Evolutionary conservation across 176 grass and related monocot genomes (phyloP).

Genomic region (Bromus sterilis): DNA sequence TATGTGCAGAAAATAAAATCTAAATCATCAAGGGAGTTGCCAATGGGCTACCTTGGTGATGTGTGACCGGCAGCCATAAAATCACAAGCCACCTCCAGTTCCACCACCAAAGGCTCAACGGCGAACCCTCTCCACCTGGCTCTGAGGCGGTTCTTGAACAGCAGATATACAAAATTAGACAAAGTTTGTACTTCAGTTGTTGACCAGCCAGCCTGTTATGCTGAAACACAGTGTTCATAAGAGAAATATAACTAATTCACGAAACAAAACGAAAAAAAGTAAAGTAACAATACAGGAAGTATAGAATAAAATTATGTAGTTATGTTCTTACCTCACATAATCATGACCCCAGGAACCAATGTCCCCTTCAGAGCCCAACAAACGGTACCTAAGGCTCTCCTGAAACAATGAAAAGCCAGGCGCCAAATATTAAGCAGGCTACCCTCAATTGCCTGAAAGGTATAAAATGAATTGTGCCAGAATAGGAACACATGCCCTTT

Average conservation of each 20-base stretch:
- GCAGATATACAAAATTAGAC: no score
- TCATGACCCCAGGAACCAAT: constrained; percentile 99
- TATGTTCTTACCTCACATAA: constrained; percentile 69
- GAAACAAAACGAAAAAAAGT: background rate
- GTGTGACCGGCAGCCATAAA: no score
- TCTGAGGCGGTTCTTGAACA: no score
- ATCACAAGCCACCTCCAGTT: no score
- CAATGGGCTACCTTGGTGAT: no score
- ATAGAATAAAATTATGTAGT: background rate
- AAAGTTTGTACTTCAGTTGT: no score
- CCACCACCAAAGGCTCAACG: no score
- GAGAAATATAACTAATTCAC: background rate
- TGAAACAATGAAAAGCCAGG: constrained; percentile 22
- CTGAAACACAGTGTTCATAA: background rate
- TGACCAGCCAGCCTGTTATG: no score
- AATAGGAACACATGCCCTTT: constrained; percentile 51
- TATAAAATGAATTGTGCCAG: background rate
- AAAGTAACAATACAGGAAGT: background rate
- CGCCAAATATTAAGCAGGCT: background rate
- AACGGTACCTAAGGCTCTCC: constrained; percentile 84
- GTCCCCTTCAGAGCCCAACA: constrained; percentile 91
- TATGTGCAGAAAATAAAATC: no score
- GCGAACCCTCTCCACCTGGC: no score
- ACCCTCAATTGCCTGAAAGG: background rate
- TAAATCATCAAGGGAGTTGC: no score